Conservation (phyloP, 2,329 filamentous ascomycete species). For the Diaporthe citrichinensis region DNA sequence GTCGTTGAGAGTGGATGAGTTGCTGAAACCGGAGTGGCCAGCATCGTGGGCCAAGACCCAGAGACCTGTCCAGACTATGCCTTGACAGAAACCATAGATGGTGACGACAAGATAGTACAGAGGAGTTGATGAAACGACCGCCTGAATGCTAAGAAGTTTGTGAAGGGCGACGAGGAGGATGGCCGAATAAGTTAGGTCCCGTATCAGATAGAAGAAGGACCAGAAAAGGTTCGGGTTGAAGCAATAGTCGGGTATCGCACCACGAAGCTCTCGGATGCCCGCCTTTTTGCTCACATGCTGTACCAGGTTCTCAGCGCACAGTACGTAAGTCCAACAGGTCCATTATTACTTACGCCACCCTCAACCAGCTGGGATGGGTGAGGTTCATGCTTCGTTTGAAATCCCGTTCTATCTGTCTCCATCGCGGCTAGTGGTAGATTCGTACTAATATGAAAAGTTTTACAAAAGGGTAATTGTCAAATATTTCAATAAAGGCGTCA, state of each 20-base stretch:
- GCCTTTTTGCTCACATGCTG: neutral
- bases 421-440: neutral
- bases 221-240: constrained; percentile 59
- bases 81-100: constrained; percentile 74
- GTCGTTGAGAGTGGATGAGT: constrained; percentile 69
- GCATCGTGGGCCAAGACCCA: constrained; percentile 81
- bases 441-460: neutral
- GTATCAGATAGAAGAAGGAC: constrained; percentile 16
- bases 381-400: constrained; percentile 2
- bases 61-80: constrained; percentile 70
- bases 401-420: constrained; percentile 13
- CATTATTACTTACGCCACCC: neutral
- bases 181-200: constrained; percentile 4
- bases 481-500: neutral
- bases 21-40: constrained; percentile 78
- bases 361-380: constrained; percentile 13
- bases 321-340: neutral
- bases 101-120: constrained; percentile 42
- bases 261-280: constrained; percentile 91
- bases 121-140: neutral
- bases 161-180: neutral
- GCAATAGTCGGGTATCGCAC: constrained; percentile 98
- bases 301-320: neutral
- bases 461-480: neutral
- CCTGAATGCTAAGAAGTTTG: neutral